Percentiles rank a stretch among this genome's conserved stretches.
Conservation (phyloP, 208 protist species). For the Lotmaria passim region DNA sequence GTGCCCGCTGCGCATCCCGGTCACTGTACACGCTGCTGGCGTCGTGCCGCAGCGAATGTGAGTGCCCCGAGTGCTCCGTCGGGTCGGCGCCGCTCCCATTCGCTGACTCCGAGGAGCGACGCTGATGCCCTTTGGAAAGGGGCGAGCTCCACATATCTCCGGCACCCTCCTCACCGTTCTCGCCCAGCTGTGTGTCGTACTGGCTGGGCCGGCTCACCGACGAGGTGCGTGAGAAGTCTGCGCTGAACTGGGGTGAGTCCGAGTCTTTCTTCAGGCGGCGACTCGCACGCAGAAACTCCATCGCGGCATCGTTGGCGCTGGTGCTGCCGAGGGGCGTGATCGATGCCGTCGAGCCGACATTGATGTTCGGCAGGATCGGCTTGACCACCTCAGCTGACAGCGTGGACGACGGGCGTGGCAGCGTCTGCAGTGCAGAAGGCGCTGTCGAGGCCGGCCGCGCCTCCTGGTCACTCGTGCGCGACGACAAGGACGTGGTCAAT, state of each 20-base stretch:
- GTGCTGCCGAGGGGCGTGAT: conserved; percentile 11
- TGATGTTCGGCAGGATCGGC: neutral
- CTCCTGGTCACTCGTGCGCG: neutral
- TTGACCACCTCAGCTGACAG: neutral
- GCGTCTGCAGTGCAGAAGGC: neutral
- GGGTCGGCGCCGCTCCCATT: neutral
- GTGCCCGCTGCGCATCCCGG: neutral
- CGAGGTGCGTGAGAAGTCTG: neutral
- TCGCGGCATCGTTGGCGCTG: conserved; percentile 29
- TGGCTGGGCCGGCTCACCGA: neutral
- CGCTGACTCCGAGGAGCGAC: neutral
- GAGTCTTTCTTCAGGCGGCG: conserved; percentile 16
- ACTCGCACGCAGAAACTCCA: conserved; percentile 38
- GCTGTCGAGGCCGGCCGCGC: neutral
- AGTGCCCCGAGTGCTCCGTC: neutral
- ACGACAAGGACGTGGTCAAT: neutral
- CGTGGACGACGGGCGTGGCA: neutral
- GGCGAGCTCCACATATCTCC: neutral
- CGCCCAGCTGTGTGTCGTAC: neutral
- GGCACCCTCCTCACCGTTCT: neutral
- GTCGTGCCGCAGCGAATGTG: neutral
- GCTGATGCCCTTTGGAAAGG: neutral
- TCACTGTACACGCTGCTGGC: conserved; percentile 3
- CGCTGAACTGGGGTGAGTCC: neutral
- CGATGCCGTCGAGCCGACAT: neutral